Percentiles rank a stretch among this genome's conserved stretches.
Conservation (phyloP, 2,329 filamentous ascomycete species). For the Fusarium clavum region DNA sequence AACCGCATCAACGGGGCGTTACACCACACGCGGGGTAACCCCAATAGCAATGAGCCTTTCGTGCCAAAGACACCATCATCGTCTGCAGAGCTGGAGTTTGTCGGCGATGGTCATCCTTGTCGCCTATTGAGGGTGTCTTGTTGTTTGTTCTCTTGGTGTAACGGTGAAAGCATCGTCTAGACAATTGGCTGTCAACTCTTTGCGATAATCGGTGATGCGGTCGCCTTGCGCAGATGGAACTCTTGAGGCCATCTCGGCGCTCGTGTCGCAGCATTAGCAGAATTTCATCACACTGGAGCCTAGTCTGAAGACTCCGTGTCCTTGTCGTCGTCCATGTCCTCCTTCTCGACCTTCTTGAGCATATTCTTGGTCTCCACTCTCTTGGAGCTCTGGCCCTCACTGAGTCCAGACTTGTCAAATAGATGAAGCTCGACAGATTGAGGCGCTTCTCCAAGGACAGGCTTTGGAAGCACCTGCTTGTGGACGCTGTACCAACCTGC, state of each 20-base stretch:
- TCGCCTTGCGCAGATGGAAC: conserved; percentile 24
- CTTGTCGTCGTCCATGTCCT: background rate
- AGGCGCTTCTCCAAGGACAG: conserved; percentile 57
- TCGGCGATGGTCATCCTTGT: background rate
- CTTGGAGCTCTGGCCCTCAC: conserved; percentile 29
- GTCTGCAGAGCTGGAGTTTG: conserved; percentile 24
- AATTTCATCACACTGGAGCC: background rate
- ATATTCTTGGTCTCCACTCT: background rate
- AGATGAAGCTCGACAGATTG: conserved; percentile 66
- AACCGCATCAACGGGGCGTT: conserved; percentile 28
- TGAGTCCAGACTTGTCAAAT: conserved; percentile 55
- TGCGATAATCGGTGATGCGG: conserved; percentile 9
- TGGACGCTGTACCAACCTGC: conserved; percentile 60
- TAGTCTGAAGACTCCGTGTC: conserved; percentile 14
- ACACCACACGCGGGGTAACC: conserved; percentile 46
- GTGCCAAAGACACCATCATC: conserved; percentile 13
- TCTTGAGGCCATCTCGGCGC: conserved; percentile 27
- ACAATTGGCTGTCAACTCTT: conserved; percentile 35
- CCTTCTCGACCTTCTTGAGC: background rate
- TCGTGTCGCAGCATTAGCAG: conserved; percentile 6
- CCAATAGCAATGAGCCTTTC: conserved; percentile 31
- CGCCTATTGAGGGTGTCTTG: conserved; percentile 2
- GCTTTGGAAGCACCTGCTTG: conserved; percentile 57
- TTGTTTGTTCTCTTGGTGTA: conserved; percentile 7
- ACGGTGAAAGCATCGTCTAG: conserved; percentile 22